Base-by-base conservation (phyloP, 2,329 filamentous ascomycete genomes). In the Gremmenia infestans region DNA sequence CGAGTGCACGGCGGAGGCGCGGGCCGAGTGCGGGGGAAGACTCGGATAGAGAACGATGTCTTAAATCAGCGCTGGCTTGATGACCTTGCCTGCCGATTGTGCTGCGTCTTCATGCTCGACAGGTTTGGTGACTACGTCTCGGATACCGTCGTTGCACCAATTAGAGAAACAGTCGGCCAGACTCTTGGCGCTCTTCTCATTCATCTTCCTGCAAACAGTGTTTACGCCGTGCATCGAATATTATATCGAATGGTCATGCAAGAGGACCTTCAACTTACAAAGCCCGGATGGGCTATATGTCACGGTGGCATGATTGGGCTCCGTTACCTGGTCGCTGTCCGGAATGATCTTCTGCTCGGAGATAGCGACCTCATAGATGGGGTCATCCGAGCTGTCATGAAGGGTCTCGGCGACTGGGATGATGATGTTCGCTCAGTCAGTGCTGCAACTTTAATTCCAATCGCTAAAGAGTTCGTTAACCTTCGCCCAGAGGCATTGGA, bases 271-370 rank as follows among this genome's bases (percentile, higher is more conserved):
- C 82, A 85, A 39, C 76, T 92, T 23, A 84, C 87, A 23, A 82
- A 81, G 35, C 85, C 88, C 14, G 81, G 91, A 32, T 99, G 94
- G 94, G 91, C 96, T 57, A 89, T 97, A 39, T 96, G 92, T 67
- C 95, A 99, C 71, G 94, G 94, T 63, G 94, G 94, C 60, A 99
- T 99, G 94, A 92, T 97, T 48, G 94, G 94, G 7, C 75, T 99
- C 67, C 83, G 93, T 65, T 99, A 99, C 68, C 83, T 99, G 48
- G 94, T 99, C 32, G 94, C 94, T 8, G 91, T 99, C 37, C 85
- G 94, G 50, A 97, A 94, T 65, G 94, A 97, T 69, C 76, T 99
- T 3, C 81, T 99, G 5, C 81, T 97, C 25, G 82, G 91, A 67
- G 88, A 97, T 65, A 82, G 81, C 25, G 82, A 87, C 50, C 86